Evolutionary conservation across 139 green algal species (phyloP), one percentile per base, ranked within the genome.

Genomic region (Tetradesmus lagerheimii): DNA sequence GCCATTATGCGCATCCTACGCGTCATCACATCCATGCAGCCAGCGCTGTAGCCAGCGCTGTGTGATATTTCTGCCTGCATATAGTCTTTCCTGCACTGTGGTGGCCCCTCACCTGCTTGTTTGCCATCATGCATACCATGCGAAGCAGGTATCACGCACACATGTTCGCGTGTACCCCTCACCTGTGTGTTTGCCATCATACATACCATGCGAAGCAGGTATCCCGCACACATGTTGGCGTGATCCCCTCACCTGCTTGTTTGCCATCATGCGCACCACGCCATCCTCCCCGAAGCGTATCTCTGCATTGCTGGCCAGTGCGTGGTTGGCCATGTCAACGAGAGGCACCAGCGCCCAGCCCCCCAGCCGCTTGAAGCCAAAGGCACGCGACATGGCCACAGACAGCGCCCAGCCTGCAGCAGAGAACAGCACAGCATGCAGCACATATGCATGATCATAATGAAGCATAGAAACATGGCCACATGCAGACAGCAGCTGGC

Each of bases 321-420:
- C 38, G 76, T 93, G 91, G 66, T 93, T 88, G 37, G 64, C 76
- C 93, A 95, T 93, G 88, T 94, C 93, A 6, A 95, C 80, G 0
- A 94, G 80, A 1, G 91, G 87, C 35, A 86, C 86, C 86, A 90
- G 39, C 34, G 41, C 88, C 80, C 64, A 67, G 47, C 83, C 80
- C 9, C 38, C n/a, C 20, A 91, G 37, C 29, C 80, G 47, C 23
- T 47, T 83, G 25, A 95, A 83, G 1, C 90, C 91, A 79, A 95
- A 95, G 38, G 83, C 86, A 9, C 93, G 86, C 12, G 89, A 93
- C 67, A 94, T 94, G 27, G 88, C 57, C 57, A 95, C 83, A 29
- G 91, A 78, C 37, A 93, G 88, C 31, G 91, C 93, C 91, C 89
- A 92, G 20, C 80, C 87, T 93, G 77, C 66, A n/a, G 8, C 16